These are phyloP conservation scores for Bolboschoenoplectus hybrid DNA, from an alignment of 202 grass and related monocot genomes.

Conservation along the genomic window DNA sequence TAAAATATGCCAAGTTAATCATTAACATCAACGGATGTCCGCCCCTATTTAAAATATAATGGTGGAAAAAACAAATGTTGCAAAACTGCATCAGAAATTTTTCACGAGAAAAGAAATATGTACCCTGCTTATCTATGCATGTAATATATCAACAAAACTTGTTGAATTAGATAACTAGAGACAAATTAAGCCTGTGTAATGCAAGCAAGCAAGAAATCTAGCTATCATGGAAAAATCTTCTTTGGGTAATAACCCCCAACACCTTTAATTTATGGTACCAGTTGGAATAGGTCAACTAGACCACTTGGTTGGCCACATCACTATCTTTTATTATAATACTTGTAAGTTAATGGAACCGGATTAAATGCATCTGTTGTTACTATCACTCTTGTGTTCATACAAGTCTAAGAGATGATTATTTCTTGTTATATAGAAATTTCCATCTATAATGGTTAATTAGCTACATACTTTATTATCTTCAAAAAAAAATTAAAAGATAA, in stretches of 20 bases:
- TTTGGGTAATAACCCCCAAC: neutral
- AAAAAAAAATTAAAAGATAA: no score
- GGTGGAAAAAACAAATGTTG: no score
- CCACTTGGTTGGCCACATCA: neutral
- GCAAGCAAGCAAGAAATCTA: neutral
- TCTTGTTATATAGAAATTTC: neutral
- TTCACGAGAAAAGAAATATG: no score
- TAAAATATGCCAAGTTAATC: no score
- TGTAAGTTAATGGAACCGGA: neutral
- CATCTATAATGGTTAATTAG: slow-evolving; percentile 9
- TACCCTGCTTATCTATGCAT: neutral
- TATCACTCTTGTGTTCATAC: neutral
- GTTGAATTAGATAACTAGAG: neutral
- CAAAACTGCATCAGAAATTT: no score
- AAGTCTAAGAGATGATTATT: neutral
- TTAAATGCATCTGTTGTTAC: neutral
- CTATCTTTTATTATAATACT: neutral
- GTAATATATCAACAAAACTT: neutral
- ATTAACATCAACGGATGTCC: no score
- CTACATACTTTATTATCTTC: neutral
- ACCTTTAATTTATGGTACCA: neutral
- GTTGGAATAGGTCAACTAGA: neutral
- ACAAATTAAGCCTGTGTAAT: neutral
- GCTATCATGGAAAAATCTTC: neutral
- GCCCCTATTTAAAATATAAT: no score